Evolutionary conservation across 2,329 filamentous ascomycete genomes (phyloP), one percentile per base, ranked within the genome.

Genomic region (Pseudogymnoascus sp.): DNA sequence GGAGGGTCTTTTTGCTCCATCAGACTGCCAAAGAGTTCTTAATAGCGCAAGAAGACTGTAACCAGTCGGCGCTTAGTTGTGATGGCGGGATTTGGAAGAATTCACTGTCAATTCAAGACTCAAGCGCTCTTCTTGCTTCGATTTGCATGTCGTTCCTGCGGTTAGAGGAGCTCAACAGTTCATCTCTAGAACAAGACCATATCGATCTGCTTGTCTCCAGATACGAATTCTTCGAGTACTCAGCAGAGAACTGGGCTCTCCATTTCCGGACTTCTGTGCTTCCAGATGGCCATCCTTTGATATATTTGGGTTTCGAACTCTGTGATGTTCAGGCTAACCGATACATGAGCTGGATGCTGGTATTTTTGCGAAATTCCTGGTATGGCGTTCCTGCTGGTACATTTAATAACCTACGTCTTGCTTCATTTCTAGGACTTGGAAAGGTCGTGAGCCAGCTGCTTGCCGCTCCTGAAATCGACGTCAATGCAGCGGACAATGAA

Each of bases 11-110:
- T 65, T 67, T 78, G 5, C 66, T 78, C 33, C 76, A 78, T 33
- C 74, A 78, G 65, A 78, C 76, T 1, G 76, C 74, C 0, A 76
- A 69, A 61, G 75, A 77, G 47, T 77, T 77, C 64, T 63, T 78
- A 35, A 44, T 64, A 38, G 31, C 60, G 23, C 8, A 33, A 9
- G 50, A 33, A 19, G 26, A 57, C n/a, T 8, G 0, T 2, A 19
- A 57, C 8, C 50, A 1, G 50, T 13, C 3, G 5, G 1, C 9
- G 2, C 21, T 10, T 3, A 1, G 11, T 17, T 15, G 28, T 19
- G 28, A 10, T 63, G 31, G 19, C 36, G 38, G 35, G 28, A 62
- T 11, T 9, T 64, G 63, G 63, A 64, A 50, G 40, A 21, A 50
- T 50, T 64, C 63, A 57, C 3, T 64, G n/a, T 10, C 63, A 19